Evolutionary conservation across 495 filamentous ascomycete genomes (phyloP).

Genomic region (Opeltia flavorubescens): DNA sequence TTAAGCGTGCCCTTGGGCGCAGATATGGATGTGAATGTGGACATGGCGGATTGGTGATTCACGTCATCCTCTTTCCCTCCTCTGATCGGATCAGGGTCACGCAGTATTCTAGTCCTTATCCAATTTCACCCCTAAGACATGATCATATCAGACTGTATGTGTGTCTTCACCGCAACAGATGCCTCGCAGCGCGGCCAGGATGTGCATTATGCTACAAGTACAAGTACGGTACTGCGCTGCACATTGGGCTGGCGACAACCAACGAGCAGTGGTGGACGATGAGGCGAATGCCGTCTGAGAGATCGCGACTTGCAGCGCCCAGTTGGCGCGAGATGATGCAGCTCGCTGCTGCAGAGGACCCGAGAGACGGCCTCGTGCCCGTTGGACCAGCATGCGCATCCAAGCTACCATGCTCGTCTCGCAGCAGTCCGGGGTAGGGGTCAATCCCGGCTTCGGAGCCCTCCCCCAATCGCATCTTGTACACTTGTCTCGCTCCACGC

Average conservation of each 20-base stretch:
- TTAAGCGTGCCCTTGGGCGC: no score
- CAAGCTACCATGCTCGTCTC: neutral
- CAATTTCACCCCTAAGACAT: no score
- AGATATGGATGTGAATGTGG: no score
- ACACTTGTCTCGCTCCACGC: no score
- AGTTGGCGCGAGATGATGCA: neutral
- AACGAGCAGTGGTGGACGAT: no score
- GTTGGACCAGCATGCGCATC: constrained; percentile 2
- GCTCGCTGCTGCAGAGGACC: constrained; percentile 1
- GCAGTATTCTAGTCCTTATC: no score
- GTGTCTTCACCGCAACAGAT: no score
- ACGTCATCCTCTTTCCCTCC: no score
- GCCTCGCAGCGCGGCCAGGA: no score
- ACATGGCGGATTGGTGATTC: no score
- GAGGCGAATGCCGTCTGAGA: neutral
- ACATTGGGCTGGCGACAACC: neutral
- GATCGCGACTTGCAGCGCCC: neutral
- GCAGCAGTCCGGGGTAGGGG: neutral
- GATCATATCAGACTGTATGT: no score
- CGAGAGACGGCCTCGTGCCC: constrained; percentile 1
- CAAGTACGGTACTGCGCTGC: neutral
- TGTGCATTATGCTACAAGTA: no score
- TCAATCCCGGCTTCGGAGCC: neutral
- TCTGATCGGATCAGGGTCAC: neutral
- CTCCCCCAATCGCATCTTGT: neutral